Conservation (phyloP, 495 filamentous ascomycete species). For the Articulospora tetracladia region DNA sequence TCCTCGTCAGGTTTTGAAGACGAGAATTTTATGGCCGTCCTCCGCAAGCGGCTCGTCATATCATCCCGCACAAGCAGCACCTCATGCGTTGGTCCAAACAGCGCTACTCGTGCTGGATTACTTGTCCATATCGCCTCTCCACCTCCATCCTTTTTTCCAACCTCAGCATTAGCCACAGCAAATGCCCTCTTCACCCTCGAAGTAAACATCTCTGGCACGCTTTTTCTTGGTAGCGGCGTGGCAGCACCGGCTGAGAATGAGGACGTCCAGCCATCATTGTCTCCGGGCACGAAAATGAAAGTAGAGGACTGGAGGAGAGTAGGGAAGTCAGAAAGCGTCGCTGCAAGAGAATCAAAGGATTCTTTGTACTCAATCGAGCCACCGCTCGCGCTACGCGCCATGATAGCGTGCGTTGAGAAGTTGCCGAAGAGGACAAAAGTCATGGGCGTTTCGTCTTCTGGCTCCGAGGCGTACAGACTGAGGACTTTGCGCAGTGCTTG, state of each 20-base stretch:
- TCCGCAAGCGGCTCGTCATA: constrained; percentile 68
- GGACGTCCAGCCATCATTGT: constrained; percentile 91
- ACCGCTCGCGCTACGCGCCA: constrained; percentile 59
- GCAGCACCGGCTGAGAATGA: constrained; percentile 82
- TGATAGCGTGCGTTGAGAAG: constrained; percentile 70
- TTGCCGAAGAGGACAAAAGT: constrained; percentile 79
- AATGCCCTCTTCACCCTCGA: constrained; percentile 77
- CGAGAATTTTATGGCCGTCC: constrained; percentile 64
- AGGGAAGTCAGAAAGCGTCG: constrained; percentile 82
- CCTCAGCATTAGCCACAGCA: constrained; percentile 66
- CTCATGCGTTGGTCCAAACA: constrained; percentile 85
- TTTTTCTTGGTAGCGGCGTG: constrained; percentile 64
- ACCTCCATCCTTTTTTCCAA: constrained; percentile 37
- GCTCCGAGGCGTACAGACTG: constrained; percentile 58
- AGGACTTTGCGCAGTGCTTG: constrained; percentile 76
- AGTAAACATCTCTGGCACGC: constrained; percentile 83
- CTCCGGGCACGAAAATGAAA: constrained; percentile 90
- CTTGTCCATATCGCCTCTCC: constrained; percentile 83
- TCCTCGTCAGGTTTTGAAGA: constrained; percentile 28
- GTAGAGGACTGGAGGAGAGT: constrained; percentile 71
- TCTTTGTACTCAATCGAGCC: constrained; percentile 93
- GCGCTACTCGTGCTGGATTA: constrained; percentile 74
- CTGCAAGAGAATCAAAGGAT: constrained; percentile 81
- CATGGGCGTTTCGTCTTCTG: constrained; percentile 64
- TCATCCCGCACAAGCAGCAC: constrained; percentile 85